phyloP scores from a whole-genome alignment of 2,329 filamentous ascomycete species.

The Pseudocercospora fijiensis region DNA sequence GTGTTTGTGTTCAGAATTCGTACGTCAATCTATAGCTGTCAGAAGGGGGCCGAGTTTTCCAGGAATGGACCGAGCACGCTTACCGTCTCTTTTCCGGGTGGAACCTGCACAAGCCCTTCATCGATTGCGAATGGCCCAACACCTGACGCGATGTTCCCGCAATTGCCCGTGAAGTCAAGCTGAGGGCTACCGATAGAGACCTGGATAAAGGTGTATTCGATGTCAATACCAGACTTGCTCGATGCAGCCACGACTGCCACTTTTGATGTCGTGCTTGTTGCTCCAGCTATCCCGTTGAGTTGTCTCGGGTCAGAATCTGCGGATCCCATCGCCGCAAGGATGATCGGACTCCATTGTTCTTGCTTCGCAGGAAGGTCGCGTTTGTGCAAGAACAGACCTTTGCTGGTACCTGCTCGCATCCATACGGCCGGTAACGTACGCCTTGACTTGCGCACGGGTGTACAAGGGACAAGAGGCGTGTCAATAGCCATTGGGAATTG shows the following conservation, averaged over 20 bases:
- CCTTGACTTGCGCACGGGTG: slow-evolving; percentile 6
- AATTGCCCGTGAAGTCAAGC: slow-evolving; percentile 30
- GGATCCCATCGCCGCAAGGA: slow-evolving; percentile 40
- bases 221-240: slow-evolving; percentile 22
- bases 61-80: neutral
- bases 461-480: neutral
- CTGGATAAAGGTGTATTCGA: slow-evolving; percentile 31
- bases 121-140: slow-evolving; percentile 31
- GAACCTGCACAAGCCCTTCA: slow-evolving; percentile 23
- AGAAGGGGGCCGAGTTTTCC: neutral
- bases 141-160: slow-evolving; percentile 30
- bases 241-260: slow-evolving; percentile 27
- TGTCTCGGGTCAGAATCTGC: slow-evolving; percentile 29
- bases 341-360: slow-evolving; percentile 34
- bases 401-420: slow-evolving; percentile 44
- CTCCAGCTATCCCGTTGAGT: slow-evolving; percentile 30
- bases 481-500: slow-evolving; percentile 13
- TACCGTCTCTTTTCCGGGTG: slow-evolving; percentile 20
- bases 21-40: slow-evolving; percentile 24
- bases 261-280: slow-evolving; percentile 31
- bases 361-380: slow-evolving; percentile 35
- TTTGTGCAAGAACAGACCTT: slow-evolving; percentile 43
- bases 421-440: slow-evolving; percentile 38
- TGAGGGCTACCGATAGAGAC: slow-evolving; percentile 23
- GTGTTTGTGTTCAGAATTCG: slow-evolving; percentile 30